phyloP scores from a whole-genome alignment of 306 rosid genomes.

The Glycine soja region DNA sequence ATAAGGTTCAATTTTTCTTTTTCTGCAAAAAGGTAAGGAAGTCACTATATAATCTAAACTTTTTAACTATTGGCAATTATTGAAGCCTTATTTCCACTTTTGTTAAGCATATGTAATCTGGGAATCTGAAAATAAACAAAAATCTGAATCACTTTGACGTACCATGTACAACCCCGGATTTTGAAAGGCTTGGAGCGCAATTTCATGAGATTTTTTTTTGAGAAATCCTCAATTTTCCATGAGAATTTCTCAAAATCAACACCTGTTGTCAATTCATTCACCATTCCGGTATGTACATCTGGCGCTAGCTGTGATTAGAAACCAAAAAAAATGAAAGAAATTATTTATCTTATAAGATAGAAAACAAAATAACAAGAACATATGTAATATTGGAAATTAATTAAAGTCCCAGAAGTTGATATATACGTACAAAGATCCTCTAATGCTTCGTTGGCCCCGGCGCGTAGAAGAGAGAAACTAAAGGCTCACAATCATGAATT shows the following conservation, averaged over 20 bases:
- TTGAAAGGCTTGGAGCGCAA: slow-evolving; percentile 42
- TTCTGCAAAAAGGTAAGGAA: background rate
- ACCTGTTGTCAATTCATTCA: background rate
- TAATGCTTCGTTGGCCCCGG: background rate
- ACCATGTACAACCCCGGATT: slow-evolving; percentile 46
- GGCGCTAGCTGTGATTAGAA: background rate
- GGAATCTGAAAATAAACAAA: background rate
- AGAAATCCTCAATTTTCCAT: slow-evolving; percentile 54
- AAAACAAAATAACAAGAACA: background rate
- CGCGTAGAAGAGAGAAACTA: background rate
- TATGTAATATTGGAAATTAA: background rate
- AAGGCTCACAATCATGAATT: background rate
- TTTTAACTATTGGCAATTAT: background rate
- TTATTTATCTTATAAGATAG: background rate
- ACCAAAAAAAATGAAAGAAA: background rate
- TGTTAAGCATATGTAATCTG: background rate
- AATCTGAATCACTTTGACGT: background rate
- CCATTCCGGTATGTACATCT: slow-evolving; percentile 29
- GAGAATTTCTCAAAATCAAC: slow-evolving; percentile 43
- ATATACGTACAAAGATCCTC: background rate
- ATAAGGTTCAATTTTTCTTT: background rate
- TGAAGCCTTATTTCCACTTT: background rate
- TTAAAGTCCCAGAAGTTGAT: background rate
- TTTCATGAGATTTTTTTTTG: slow-evolving; percentile 30
- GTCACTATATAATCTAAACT: background rate